Evolutionary conservation across 2,329 filamentous ascomycete species (phyloP), one percentile per base, ranked within the genome.

Genomic region (Hypoxylon sp.): DNA sequence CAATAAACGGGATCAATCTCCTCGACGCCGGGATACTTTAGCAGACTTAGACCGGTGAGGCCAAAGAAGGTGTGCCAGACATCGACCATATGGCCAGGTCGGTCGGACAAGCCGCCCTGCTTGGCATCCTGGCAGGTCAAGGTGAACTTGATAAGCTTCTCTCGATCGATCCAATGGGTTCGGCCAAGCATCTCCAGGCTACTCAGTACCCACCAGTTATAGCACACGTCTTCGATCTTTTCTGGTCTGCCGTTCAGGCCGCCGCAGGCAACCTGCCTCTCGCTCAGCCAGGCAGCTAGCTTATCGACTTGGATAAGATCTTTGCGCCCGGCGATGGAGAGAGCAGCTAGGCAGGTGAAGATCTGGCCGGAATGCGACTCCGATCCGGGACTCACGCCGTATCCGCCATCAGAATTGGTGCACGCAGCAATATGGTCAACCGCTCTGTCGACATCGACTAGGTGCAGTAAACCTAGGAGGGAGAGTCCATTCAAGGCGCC

Each of bases 151-250:
- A 87, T 83, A 68, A 99, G 83, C 71, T 91, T 90, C 55, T 88
- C 81, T 46, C 87, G 84, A 77, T 99, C 91, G 72, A 99, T 96
- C 95, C 95, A 99, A 73, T 97, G 91, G 49, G 92, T 83, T 52
- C 88, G 88, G 50, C 84, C 87, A 66, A 99, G 90, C 83, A 98
- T 97, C 41, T 90, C 88, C 66, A 99, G 78, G 73, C 93, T 97
- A 71, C 91, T 94, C 70, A 94, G 79, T 40, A 98, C 95, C 95
- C 95, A 99, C 95, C 95, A 99, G 73, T 92, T 97, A 77, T 99
- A 99, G 78, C 95, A 99, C 11, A 97, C 94, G 73, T 99, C 95
- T 73, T 97, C 94, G 62, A 90, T 79, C 79, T 99, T 99, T 77
- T 98, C 95, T 0, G 95, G 95, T 45, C 95, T 84, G 2, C 95